Evolutionary conservation across 192 early-diverging fungal genomes (phyloP).

Genomic region (Jimgerdemannia lactiflua): DNA sequence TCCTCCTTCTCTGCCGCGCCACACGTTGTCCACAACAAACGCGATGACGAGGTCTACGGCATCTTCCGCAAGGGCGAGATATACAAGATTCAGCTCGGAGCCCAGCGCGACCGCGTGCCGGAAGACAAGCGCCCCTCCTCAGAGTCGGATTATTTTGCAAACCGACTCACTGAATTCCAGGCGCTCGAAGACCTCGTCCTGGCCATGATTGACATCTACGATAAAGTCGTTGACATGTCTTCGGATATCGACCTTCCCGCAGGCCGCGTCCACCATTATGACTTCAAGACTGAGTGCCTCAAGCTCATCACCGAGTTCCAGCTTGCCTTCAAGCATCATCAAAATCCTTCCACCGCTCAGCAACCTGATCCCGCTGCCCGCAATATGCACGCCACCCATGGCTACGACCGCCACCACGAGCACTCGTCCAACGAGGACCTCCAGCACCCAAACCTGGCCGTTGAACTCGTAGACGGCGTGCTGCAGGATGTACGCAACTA

Average conservation of each 20-base stretch:
- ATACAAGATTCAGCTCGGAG: background rate
- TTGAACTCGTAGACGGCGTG: conserved; percentile 27
- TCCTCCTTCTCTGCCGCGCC: too few relatives aligned
- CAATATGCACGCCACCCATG: background rate
- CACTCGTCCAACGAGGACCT: conserved; percentile 5
- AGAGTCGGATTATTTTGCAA: background rate
- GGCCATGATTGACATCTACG: conserved; percentile 29
- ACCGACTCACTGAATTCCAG: conserved; percentile 22
- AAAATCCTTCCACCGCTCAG: conserved; percentile 3
- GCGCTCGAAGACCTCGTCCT: conserved; percentile 26
- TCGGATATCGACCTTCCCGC: background rate
- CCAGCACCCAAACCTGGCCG: background rate
- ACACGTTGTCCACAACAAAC: background rate
- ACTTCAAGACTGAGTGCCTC: conserved; percentile 23
- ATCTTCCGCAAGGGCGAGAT: background rate
- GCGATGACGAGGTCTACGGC: background rate
- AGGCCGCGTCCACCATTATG: conserved; percentile 1
- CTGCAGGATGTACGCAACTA: conserved; percentile 36
- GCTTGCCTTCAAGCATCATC: conserved; percentile 18
- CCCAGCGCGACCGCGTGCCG: background rate
- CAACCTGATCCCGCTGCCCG: background rate
- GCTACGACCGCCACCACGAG: conserved; percentile 11
- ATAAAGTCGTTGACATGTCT: conserved; percentile 13
- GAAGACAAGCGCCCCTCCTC: background rate
- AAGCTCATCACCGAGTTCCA: conserved; percentile 28